Conservation (phyloP, 768 basidiomycete species). For the Russula dissimulans region DNA sequence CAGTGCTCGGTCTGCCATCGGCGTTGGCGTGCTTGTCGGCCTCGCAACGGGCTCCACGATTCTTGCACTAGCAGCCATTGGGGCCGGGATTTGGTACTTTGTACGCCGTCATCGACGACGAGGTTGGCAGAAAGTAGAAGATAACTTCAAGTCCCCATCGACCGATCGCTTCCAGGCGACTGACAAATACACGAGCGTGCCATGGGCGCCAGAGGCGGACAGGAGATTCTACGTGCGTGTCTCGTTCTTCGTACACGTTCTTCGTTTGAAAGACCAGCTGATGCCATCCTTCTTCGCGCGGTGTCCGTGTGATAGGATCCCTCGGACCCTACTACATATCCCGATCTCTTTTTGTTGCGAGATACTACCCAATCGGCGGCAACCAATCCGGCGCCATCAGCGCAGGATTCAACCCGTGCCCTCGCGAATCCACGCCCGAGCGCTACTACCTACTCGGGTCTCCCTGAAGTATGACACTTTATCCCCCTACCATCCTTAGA, state of each 20-base stretch:
- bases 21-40: not conserved
- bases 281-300: not conserved
- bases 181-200: not conserved
- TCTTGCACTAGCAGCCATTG: not conserved
- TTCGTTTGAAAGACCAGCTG: too few species aligned
- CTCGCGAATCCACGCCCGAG: too few species aligned
- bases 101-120: not conserved
- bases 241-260: too few species aligned
- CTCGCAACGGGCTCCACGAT: not conserved
- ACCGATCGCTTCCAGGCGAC: not conserved
- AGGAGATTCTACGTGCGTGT: constrained; percentile 1
- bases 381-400: not conserved
- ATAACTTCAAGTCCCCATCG: too few species aligned
- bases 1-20: not conserved
- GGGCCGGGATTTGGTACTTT: not conserved
- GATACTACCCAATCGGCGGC: not conserved
- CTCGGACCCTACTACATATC: not conserved
- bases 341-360: not conserved
- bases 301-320: not conserved
- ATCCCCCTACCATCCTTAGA: too few species aligned
- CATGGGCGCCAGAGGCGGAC: not conserved
- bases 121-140: not conserved
- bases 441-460: too few species aligned
- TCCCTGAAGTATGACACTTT: too few species aligned
- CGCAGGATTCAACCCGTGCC: not conserved